Evolutionary conservation across 768 basidiomycete species (phyloP).

Genomic region (Macrolepiota albuminosa): DNA sequence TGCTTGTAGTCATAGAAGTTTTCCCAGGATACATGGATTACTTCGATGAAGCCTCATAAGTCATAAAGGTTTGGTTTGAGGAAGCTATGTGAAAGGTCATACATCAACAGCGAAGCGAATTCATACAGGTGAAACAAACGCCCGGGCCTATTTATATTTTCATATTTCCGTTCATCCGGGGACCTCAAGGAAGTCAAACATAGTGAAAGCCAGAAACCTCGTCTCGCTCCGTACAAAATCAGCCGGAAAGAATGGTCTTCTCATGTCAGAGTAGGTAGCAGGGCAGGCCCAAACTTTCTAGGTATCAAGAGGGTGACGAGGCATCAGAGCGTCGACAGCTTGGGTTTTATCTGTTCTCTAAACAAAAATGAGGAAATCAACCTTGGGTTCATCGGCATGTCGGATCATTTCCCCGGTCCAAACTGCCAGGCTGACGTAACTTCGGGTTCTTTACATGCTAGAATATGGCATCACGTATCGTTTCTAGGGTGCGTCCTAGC

Average conservation of each 20-base stretch:
- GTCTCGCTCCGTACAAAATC: conserved; percentile 7
- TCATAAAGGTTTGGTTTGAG: not conserved
- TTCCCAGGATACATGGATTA: not conserved
- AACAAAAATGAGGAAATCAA: not conserved
- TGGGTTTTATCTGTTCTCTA: no score
- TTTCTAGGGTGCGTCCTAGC: not conserved
- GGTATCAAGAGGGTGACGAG: not conserved
- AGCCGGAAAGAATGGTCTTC: not conserved
- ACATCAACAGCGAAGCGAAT: no score
- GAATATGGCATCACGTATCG: not conserved
- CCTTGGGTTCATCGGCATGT: not conserved
- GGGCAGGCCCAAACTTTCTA: no score
- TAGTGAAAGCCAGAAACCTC: not conserved
- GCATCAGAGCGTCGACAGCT: not conserved
- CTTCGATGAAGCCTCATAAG: not conserved
- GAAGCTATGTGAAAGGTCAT: not conserved
- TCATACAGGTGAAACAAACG: not conserved
- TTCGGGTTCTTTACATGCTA: not conserved
- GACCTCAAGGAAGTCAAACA: not conserved
- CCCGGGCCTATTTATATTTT: not conserved
- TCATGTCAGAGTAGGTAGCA: not conserved
- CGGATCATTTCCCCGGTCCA: not conserved
- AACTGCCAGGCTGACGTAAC: not conserved
- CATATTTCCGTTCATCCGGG: not conserved
- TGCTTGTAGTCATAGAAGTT: not conserved